phyloP scores from a whole-genome alignment of 2,329 filamentous ascomycete genomes.

The Penicillium sp. region DNA sequence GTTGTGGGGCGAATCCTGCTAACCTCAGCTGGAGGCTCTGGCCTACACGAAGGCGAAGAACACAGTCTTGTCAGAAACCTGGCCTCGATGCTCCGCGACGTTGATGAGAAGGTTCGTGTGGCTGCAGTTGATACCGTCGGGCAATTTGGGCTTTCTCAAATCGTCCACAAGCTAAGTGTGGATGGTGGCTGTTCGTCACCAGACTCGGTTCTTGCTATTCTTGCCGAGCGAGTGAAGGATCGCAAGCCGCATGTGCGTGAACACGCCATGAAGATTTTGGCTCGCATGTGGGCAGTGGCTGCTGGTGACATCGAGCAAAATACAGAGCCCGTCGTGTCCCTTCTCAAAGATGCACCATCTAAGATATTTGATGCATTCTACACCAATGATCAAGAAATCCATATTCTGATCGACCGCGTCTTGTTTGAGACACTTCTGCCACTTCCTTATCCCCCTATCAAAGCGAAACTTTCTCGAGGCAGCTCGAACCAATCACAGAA shows the following conservation, averaged over 20 bases:
- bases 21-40: slow-evolving; percentile 89
- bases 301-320: slow-evolving; percentile 81
- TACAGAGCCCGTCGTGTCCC: slow-evolving; percentile 70
- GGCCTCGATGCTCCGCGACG: slow-evolving; percentile 78
- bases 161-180: slow-evolving; percentile 77
- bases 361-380: slow-evolving; percentile 86
- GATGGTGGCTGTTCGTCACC: slow-evolving; percentile 72
- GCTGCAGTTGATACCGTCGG: slow-evolving; percentile 85
- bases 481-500: slow-evolving; percentile 60
- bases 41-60: slow-evolving; percentile 81
- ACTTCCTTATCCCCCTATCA: slow-evolving; percentile 76
- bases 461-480: slow-evolving; percentile 49
- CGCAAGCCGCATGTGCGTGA: slow-evolving; percentile 76
- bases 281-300: slow-evolving; percentile 90
- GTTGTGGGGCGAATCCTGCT: slow-evolving; percentile 80
- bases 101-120: slow-evolving; percentile 85
- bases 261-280: slow-evolving; percentile 81
- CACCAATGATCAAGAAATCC: slow-evolving; percentile 83
- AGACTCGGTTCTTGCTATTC: slow-evolving; percentile 74
- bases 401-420: slow-evolving; percentile 78
- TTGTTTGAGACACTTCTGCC: slow-evolving; percentile 88
- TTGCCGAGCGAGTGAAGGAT: slow-evolving; percentile 88
- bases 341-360: slow-evolving; percentile 80
- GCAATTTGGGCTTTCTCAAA: slow-evolving; percentile 74
- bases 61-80: slow-evolving; percentile 70